Base-by-base conservation (phyloP, 805 yeast species). In the Metschnikowia noctiluminum region DNA sequence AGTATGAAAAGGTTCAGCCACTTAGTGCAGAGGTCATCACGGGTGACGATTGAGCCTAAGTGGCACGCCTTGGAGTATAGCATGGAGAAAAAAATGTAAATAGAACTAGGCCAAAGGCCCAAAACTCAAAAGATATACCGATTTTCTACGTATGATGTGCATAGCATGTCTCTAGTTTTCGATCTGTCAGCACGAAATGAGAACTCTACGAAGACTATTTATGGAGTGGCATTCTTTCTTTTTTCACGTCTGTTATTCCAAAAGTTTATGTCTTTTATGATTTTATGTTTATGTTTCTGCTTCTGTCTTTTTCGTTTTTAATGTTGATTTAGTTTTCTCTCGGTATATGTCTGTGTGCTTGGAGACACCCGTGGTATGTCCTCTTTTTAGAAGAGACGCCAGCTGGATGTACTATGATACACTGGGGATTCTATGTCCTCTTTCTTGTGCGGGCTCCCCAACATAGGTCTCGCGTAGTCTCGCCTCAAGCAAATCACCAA, bases 1-100 rank as follows among this genome's bases (percentile, higher is more conserved):
- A 83, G 56, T 79, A 77, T 51, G 84, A 79, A 54, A 63, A 73
- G 37, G 54, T 77, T 8, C 95, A 87, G 63, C 91, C 91, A 6
- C 70, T 87, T 35, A 58, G 53, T 11, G 58, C 51, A 2, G 73
- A 70, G 45, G 65, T 71, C 45, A 70, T 71, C 35, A 53, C 60
- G 7, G 76, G 70, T 0, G 69, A 62, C 16, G 64, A 63, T 35
- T 41, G 55, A 30, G 10, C 13, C 13, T 30, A 30, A 12, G 32
- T 10, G 12, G 13, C 32, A 30, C 12, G 32, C 10, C 6, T 30
- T 30, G 32, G 32, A 10, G 32, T 30, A 30, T 10, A 30, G 32
- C 32, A 30, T 30, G 3, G 5, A 30, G 3, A 21, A 21, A 21
- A 21, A 21, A 21, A 3, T 21, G 21, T 21, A 21, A 21, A 21